phyloP scores from a whole-genome alignment of 495 filamentous ascomycete genomes.

The Hypoxylon cercidicola region DNA sequence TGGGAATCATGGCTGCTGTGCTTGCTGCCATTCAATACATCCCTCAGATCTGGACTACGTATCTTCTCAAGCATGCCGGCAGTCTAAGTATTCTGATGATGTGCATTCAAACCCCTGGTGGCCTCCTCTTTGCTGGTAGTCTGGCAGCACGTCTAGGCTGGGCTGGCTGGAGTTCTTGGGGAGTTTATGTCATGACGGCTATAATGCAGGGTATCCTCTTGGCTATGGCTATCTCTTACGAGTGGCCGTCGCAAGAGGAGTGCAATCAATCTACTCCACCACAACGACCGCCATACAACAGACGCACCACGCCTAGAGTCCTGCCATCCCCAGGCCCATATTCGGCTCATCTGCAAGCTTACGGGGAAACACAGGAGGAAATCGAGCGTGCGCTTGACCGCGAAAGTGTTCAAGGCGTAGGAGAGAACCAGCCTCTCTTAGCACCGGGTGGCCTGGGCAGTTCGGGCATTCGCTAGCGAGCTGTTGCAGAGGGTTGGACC shows the following conservation, averaged over 20 bases:
- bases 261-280: slow-evolving; percentile 33
- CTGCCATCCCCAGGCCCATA: slow-evolving; percentile 50
- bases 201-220: slow-evolving; percentile 85
- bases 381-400: slow-evolving; percentile 52
- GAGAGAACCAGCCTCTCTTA: slow-evolving; percentile 57
- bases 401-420: slow-evolving; percentile 53
- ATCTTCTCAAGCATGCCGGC: slow-evolving; percentile 80
- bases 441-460: slow-evolving; percentile 51
- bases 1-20: slow-evolving; percentile 80
- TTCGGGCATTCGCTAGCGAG: slow-evolving; percentile 38
- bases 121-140: slow-evolving; percentile 87
- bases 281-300: slow-evolving; percentile 41
- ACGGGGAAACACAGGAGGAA: slow-evolving; percentile 54
- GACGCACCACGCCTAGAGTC: slow-evolving; percentile 43
- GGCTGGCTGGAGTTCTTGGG: slow-evolving; percentile 95
- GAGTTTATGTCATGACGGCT: slow-evolving; percentile 85
- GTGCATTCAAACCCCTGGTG: slow-evolving; percentile 95
- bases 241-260: slow-evolving; percentile 52
- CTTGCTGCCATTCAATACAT: slow-evolving; percentile 91
- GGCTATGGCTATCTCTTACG: slow-evolving; percentile 81
- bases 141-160: slow-evolving; percentile 80
- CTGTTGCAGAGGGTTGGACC: neutral
- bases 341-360: slow-evolving; percentile 52
- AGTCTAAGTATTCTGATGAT: slow-evolving; percentile 97
- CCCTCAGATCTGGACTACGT: slow-evolving; percentile 93